phyloP scores from a whole-genome alignment of 2,329 filamentous ascomycete genomes.

The Acephala macrosclerotiorum region DNA sequence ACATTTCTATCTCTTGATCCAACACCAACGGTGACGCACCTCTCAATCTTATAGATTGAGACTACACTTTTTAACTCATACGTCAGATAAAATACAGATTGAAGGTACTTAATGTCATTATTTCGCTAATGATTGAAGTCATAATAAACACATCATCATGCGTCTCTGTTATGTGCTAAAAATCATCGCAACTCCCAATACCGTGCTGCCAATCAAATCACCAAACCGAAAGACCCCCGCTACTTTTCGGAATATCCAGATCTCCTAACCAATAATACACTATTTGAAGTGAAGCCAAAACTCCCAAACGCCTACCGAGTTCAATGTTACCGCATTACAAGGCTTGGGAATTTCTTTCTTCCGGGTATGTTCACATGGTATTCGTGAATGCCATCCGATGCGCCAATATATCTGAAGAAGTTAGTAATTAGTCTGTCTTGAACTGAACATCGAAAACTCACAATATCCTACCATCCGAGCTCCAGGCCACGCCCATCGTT shows the following conservation, averaged over 20 bases:
- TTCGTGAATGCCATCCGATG: constrained; percentile 79
- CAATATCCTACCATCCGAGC: constrained; percentile 65
- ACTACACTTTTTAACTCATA: too few relatives aligned
- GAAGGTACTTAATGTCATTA: neutral
- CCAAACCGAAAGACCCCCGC: neutral
- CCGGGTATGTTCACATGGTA: constrained; percentile 69
- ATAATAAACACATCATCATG: neutral
- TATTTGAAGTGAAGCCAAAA: constrained; percentile 13
- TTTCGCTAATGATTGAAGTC: neutral
- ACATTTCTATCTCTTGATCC: too few relatives aligned
- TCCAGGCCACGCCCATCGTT: constrained; percentile 69
- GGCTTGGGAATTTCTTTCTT: constrained; percentile 65
- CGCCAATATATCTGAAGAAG: constrained; percentile 61
- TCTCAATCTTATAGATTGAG: too few relatives aligned
- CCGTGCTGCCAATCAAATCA: neutral
- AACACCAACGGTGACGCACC: too few relatives aligned
- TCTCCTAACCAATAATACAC: constrained; percentile 1
- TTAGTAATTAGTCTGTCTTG: constrained; percentile 17
- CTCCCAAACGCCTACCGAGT: constrained; percentile 18
- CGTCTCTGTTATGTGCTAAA: neutral
- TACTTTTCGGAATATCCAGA: neutral
- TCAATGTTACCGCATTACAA: constrained; percentile 55
- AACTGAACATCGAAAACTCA: constrained; percentile 49
- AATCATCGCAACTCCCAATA: neutral
- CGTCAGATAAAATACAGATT: too few relatives aligned